Base-by-base conservation (phyloP, 176 grass and related monocot species). In the Zoysia pacifica region DNA sequence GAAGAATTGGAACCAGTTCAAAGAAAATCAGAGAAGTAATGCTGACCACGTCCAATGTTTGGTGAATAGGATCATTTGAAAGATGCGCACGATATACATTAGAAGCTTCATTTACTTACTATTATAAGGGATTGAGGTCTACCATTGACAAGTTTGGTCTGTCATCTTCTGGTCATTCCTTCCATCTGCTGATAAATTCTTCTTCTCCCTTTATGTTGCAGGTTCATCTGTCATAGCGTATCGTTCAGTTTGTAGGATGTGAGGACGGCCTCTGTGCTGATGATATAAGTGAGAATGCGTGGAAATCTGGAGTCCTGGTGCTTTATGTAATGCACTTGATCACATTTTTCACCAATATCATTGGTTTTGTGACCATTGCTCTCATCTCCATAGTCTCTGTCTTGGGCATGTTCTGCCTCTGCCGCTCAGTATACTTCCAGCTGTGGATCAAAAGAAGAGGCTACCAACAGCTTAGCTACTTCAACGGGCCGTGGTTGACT, bases 311-410 rank as follows among this genome's bases (percentile, higher is more conserved):
- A 70, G 64, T 41, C 38, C n/a, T 16, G 58, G 67, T 54, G 18
- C 5, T 51, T 72, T 85, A 11, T 76, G 77, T 81, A 55, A 97
- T 97, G 95, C 92, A 44, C 89, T 80, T 94, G 81, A 89, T 82
- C 70, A 61, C 73, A 60, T 36, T 87, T 66, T 81, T 85, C 84
- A 85, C 92, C 86, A 89, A 98, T 52, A 81, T 79, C 69, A 87
- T 94, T 81, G 92, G 96, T 93, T 86, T 98, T 49, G 75, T 87
- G 73, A 98, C 92, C 83, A 98, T 98, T 83, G 83, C 71, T 76
- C 92, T 98, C 2, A 82, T 93, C 37, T 89, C 81, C 72, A 58
- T 98, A 36, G 81, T 90, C 40, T 85, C 78, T 73, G 18, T 89
- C 40, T 83, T 98, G 58, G 88, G 92, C 40, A 75, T 98, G 18